Evolutionary conservation across 2,329 filamentous ascomycete species (phyloP).

Genomic region (Aspergillus quadrilineatus): DNA sequence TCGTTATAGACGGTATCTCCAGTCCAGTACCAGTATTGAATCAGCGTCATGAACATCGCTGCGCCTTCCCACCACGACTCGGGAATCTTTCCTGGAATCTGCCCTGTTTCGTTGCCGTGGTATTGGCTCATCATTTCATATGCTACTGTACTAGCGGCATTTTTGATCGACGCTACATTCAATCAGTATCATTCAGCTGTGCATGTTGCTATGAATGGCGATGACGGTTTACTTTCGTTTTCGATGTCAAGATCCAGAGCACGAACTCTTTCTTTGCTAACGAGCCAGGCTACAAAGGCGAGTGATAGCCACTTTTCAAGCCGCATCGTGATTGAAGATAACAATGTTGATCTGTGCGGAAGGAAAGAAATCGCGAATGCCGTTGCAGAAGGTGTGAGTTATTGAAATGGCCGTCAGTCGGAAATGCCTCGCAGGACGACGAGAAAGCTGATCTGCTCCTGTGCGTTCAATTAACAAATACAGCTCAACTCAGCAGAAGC

Average conservation of each 20-base stretch:
- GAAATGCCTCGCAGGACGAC: no score
- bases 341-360: no score
- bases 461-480: no score
- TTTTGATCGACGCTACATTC: slow-evolving; percentile 33
- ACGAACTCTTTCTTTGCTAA: slow-evolving; percentile 12
- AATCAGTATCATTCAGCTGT: background rate
- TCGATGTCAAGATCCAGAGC: slow-evolving; percentile 23
- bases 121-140: slow-evolving; percentile 43
- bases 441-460: no score
- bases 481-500: no score
- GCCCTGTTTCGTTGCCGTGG: slow-evolving; percentile 36
- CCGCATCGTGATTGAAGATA: background rate
- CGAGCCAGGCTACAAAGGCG: slow-evolving; percentile 11
- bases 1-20: slow-evolving; percentile 71
- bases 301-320: slow-evolving; percentile 9
- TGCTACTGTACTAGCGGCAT: slow-evolving; percentile 36
- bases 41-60: slow-evolving; percentile 66
- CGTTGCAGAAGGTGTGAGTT: no score
- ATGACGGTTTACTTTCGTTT: slow-evolving; percentile 21
- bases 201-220: background rate
- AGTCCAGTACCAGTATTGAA: slow-evolving; percentile 86
- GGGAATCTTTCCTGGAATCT: slow-evolving; percentile 40
- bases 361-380: background rate
- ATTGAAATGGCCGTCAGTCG: no score
- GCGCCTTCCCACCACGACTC: slow-evolving; percentile 66